phyloP scores from a whole-genome alignment of 2,329 filamentous ascomycete genomes.

The Colletotrichum eleusines region DNA sequence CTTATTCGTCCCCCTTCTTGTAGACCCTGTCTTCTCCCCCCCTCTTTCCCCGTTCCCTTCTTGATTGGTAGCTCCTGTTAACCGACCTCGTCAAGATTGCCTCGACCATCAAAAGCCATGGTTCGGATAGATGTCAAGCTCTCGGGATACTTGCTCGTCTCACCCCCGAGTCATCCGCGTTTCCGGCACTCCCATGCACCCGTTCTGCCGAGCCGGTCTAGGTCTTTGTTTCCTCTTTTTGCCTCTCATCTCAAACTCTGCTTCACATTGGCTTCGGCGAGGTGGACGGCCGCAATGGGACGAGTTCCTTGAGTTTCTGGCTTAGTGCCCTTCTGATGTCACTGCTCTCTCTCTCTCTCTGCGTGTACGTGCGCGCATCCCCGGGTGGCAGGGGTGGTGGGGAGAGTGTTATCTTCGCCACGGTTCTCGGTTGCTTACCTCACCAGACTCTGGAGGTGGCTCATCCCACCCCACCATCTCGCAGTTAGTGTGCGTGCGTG shows the following conservation, averaged over 20 bases:
- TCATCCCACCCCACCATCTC: slow-evolving; percentile 12
- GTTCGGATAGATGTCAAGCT: background rate
- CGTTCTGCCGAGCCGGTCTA: background rate
- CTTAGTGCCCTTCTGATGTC: background rate
- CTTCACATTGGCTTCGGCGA: background rate
- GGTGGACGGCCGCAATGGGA: background rate
- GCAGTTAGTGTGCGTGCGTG: background rate
- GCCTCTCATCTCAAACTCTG: background rate
- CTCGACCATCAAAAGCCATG: background rate
- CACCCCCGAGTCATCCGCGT: background rate
- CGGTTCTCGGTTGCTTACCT: slow-evolving; percentile 23
- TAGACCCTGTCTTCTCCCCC: slow-evolving; percentile 1
- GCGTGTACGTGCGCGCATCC: background rate
- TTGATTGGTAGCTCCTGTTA: background rate
- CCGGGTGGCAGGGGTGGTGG: background rate
- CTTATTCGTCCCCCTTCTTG: slow-evolving; percentile 13
- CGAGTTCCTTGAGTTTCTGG: background rate
- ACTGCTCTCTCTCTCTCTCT: background rate
- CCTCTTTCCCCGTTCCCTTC: background rate
- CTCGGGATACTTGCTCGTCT: background rate
- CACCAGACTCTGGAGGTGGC: background rate
- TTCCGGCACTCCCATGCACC: background rate
- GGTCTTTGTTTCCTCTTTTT: background rate
- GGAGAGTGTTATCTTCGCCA: background rate
- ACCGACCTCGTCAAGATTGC: background rate